These are phyloP conservation scores for Colletotrichum sp. DNA, from an alignment of 2,329 filamentous ascomycete species.

Conservation along the genomic window DNA sequence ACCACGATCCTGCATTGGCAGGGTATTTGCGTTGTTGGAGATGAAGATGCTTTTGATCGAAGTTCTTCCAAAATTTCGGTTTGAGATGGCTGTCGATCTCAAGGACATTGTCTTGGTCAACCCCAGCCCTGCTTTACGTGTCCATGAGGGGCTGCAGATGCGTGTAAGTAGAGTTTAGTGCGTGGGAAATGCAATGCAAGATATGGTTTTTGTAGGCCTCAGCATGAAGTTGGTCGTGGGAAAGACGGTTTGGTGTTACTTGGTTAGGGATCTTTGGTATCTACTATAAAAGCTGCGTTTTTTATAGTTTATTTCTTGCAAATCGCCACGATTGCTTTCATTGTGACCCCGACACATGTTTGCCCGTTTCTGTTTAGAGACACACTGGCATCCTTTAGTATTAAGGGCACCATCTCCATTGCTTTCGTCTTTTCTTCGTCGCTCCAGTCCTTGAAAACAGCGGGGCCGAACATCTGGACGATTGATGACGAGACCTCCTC, in stretches of 20 bases:
- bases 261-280: no score
- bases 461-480: background rate
- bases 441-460: background rate
- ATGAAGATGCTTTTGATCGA: slow-evolving; percentile 40
- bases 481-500: background rate
- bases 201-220: no score
- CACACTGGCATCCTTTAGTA: background rate
- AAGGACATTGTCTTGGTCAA: slow-evolving; percentile 24
- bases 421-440: slow-evolving; percentile 6
- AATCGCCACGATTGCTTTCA: slow-evolving; percentile 13
- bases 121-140: background rate
- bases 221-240: no score
- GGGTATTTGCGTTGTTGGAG: slow-evolving; percentile 37
- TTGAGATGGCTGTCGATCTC: slow-evolving; percentile 26
- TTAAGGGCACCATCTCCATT: background rate
- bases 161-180: no score
- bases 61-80: slow-evolving; percentile 33
- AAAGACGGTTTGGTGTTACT: no score
- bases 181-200: no score
- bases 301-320: background rate
- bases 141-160: background rate
- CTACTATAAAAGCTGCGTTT: no score
- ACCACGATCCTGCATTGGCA: slow-evolving; percentile 42
- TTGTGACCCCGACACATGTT: background rate
- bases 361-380: background rate